A percentile compares a stretch with the other conserved stretches of the same genome.
Evolutionary conservation across 2,329 filamentous ascomycete genomes (phyloP).

Genomic region (Malbranchea cinnamomea): DNA sequence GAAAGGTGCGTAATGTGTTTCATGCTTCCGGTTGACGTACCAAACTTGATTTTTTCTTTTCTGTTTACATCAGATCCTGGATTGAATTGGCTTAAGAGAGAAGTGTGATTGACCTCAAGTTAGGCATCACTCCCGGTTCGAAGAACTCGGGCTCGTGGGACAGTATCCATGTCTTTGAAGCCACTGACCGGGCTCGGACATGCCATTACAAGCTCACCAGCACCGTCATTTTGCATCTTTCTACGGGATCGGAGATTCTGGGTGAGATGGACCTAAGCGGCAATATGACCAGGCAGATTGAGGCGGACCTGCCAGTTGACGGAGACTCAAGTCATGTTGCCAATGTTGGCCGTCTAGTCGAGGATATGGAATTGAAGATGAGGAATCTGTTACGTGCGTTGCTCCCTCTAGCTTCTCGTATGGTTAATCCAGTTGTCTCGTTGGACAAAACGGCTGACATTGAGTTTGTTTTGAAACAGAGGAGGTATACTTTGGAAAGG

Average conservation of each 20-base stretch:
- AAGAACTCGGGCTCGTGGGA: slow-evolving; percentile 79
- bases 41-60: slow-evolving; percentile 7
- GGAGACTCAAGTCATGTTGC: slow-evolving; percentile 86
- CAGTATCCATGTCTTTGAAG: slow-evolving; percentile 96
- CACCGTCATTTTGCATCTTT: slow-evolving; percentile 84
- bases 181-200: slow-evolving; percentile 76
- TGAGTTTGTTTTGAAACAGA: slow-evolving; percentile 29
- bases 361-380: slow-evolving; percentile 99
- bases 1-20: slow-evolving; percentile 51
- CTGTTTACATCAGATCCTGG: background rate
- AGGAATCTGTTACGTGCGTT: slow-evolving; percentile 65
- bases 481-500: slow-evolving; percentile 99
- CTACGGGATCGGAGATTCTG: slow-evolving; percentile 50
- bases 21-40: background rate
- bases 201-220: slow-evolving; percentile 97
- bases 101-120: slow-evolving; percentile 5
- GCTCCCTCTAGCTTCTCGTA: background rate
- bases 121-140: slow-evolving; percentile 51
- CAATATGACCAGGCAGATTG: slow-evolving; percentile 95
- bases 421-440: slow-evolving; percentile 8
- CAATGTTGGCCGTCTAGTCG: slow-evolving; percentile 85
- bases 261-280: slow-evolving; percentile 85
- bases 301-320: slow-evolving; percentile 79
- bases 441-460: background rate
- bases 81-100: background rate